Evolutionary conservation across 345 rosid genomes (phyloP).

Genomic region (Syzygium aqueum): DNA sequence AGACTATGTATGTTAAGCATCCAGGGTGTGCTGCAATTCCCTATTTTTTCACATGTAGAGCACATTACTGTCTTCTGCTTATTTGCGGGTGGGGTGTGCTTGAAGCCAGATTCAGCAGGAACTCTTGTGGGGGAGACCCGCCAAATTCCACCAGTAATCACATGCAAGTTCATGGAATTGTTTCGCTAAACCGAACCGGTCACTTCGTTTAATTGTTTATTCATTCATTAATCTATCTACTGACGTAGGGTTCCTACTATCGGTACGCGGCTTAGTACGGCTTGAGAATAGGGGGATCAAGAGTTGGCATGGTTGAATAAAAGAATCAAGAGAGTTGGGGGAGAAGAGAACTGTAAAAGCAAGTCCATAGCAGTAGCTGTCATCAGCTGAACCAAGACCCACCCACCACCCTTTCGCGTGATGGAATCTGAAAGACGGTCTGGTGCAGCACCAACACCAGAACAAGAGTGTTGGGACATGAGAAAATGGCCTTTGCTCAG

Average conservation of each 20-base stretch:
- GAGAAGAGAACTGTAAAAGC: not conserved
- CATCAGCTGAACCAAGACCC: not conserved
- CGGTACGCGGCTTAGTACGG: not conserved
- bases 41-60: not conserved
- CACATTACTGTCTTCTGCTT: not conserved
- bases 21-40: not conserved
- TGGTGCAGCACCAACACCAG: not conserved
- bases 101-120: not conserved
- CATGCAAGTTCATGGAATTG: not conserved
- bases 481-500: not conserved
- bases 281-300: not conserved
- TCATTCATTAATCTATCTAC: not conserved
- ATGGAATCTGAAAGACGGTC: not conserved
- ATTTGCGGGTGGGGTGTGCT: not conserved
- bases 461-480: not conserved
- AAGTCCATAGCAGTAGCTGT: not conserved
- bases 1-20: not conserved
- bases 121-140: not conserved
- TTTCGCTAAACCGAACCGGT: not conserved
- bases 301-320: not conserved
- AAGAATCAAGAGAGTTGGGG: not conserved
- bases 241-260: not conserved
- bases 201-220: not conserved
- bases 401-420: not conserved
- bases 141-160: not conserved